phyloP scores from a whole-genome alignment of 1,139 yeast genomes.

The Candida sojae region DNA sequence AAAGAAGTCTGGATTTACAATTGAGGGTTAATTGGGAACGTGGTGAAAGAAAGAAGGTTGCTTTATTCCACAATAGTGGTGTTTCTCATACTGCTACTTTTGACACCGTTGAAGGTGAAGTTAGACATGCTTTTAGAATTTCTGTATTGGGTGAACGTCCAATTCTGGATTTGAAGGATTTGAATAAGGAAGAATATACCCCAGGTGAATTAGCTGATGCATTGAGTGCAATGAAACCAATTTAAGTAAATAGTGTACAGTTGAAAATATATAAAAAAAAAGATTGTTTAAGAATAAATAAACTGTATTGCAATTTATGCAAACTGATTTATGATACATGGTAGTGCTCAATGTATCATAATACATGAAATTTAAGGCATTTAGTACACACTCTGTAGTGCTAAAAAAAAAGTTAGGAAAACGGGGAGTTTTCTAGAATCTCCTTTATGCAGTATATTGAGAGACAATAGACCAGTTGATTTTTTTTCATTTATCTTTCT shows the following conservation, averaged over 20 bases:
- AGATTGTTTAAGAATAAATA: no score
- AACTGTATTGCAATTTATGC: no score
- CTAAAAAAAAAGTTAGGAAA: no score
- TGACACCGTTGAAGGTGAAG: constrained; percentile 36
- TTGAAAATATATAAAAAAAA: background rate
- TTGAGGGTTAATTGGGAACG: constrained; percentile 58
- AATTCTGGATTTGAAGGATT: constrained; percentile 34
- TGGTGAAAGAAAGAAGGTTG: constrained; percentile 47
- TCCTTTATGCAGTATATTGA: no score
- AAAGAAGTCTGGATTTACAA: constrained; percentile 53
- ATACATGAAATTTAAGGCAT: no score
- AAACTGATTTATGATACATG: no score
- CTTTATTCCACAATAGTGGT: constrained; percentile 52
- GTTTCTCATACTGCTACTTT: constrained; percentile 44
- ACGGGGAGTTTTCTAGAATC: no score
- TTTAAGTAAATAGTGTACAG: background rate
- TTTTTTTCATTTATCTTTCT: no score
- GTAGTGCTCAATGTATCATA: no score
- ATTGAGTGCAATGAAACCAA: constrained; percentile 22
- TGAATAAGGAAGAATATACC: constrained; percentile 34
- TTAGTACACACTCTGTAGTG: no score
- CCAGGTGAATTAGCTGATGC: constrained; percentile 43
- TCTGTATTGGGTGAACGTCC: constrained; percentile 54
- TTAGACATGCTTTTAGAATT: constrained; percentile 46
- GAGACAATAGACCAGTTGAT: no score